Base-by-base conservation (phyloP, 192 early-diverging fungal genomes). In the Entomortierella parvispora region DNA sequence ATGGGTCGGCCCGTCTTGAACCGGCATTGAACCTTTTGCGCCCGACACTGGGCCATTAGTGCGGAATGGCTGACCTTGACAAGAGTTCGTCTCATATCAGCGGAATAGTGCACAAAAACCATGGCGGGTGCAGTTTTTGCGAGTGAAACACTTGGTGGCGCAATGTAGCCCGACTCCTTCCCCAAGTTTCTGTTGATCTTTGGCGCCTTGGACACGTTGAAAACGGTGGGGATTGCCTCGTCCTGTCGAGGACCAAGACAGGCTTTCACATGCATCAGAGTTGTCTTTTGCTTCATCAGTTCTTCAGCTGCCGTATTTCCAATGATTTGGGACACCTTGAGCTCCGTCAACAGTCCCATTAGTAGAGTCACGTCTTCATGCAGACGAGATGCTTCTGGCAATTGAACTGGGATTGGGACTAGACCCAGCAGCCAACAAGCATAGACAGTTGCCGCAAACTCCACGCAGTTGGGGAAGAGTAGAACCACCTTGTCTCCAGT, bases 391-490 rank as follows among this genome's bases (percentile, higher is more conserved):
- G 68, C 65, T 60, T 96, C 94, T n/a, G 87, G 85, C 48, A 87
- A 83, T n/a, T 88, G 70, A 6, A 94, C 62, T 2, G 93, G 89
- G 26, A 96, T 90, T 11, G 90, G 83, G 2, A 92, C 71, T 0
- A 91, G 82, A 31, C 94, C 94, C 2, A 93, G 82, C n/a, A 90
- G 84, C 65, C 95, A 81, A 74, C 94, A 96, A 25, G 94, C 93
- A 76, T 92, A 91, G 10, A 96, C 60, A 1, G 89, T 84, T 11
- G 84, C 71, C 3, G 92, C 79, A 74, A 89, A 90, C 57, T 94
- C 93, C 18, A 90, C 59, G n/a, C 91, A 85, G 49, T 85, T 89
- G 12, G 91, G 77, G 40, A 90, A 86, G 3, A 92, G 69, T 25
- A 95, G 68, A 6, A 95, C 65, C 8, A 89, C 87, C 40, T 86